Evolutionary conservation across 2,329 filamentous ascomycete genomes (phyloP), one percentile per base, ranked within the genome.

Genomic region (Colletotrichum sansevieriae): DNA sequence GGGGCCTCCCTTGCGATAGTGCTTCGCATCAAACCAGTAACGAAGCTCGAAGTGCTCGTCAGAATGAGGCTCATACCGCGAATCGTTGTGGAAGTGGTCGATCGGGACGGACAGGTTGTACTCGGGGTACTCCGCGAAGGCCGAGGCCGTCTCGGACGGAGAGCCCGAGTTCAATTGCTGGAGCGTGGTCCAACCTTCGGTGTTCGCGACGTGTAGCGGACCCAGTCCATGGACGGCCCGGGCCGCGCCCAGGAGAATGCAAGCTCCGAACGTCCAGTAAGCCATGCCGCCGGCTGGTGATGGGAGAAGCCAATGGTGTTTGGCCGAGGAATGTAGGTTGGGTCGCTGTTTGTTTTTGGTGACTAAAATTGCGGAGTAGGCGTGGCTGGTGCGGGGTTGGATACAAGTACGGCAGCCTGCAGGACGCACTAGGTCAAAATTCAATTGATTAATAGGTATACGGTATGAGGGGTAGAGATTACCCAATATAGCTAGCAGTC

Each of bases 31-130:
- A 73, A 95, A 94, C 91, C 91, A 97, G 82, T 96, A 97, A 11
- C 93, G 88, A 55, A 95, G 82, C 22, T 88, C 79, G 78, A 94
- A 97, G 1, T 81, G 86, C 29, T 78, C 90, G 72, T 91, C 82
- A 9, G 86, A 88, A 78, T 97, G 93, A 41, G 94, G 93, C 77
- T 91, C 92, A 76, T 97, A 97, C 56, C 84, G 82, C 2, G 89
- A 87, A 63, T 94, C 91, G 75, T 95, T 93, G 79, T 92, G 92
- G 80, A 96, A 97, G 76, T 96, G 92, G 78, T 97, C 93, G 39
- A 97, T 83, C 15, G 87, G 87, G 3, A 87, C 84, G 15, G 76
- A 75, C 41, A 85, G 73, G 58, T 78, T 82, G 74, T 81, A 78
- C 6, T 77, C 79, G 9, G 79, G 79, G 70, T 83, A 84, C 9